Conservation (phyloP, 108 stramenopile genomes). For the Cyclotella choctawhatcheeana region DNA sequence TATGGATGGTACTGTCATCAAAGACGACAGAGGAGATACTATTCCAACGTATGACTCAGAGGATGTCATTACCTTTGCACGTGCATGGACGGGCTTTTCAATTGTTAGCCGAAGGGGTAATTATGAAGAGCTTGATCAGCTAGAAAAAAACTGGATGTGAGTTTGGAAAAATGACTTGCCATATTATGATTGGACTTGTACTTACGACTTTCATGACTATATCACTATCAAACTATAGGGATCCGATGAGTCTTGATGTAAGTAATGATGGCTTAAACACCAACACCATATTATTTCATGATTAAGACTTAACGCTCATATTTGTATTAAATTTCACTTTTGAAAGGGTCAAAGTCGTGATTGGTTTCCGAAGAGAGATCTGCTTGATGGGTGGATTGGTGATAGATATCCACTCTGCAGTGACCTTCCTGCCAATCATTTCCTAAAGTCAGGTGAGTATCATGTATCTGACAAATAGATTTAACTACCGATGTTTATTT, state of each 20-base stretch:
- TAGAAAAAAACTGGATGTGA: slow-evolving; percentile 8
- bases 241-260: slow-evolving; percentile 20
- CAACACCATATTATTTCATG: no score
- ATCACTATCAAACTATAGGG: no score
- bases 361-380: slow-evolving; percentile 47
- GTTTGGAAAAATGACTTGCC: no score
- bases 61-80: slow-evolving; percentile 47
- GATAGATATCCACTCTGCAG: slow-evolving; percentile 45
- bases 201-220: no score
- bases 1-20: slow-evolving; percentile 44
- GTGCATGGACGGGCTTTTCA: slow-evolving; percentile 56
- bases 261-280: no score
- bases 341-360: slow-evolving; percentile 23
- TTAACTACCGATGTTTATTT: no score
- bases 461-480: no score
- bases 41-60: slow-evolving; percentile 36
- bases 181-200: no score
- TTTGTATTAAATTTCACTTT: no score
- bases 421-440: slow-evolving; percentile 24
- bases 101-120: slow-evolving; percentile 17
- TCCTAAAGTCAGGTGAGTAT: slow-evolving; percentile 41
- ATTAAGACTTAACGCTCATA: no score
- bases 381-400: slow-evolving; percentile 45
- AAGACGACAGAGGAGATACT: slow-evolving; percentile 22
- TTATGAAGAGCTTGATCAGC: slow-evolving; percentile 19